Conservation (phyloP, 805 yeast species). For the Metschnikowia kofuensis region DNA sequence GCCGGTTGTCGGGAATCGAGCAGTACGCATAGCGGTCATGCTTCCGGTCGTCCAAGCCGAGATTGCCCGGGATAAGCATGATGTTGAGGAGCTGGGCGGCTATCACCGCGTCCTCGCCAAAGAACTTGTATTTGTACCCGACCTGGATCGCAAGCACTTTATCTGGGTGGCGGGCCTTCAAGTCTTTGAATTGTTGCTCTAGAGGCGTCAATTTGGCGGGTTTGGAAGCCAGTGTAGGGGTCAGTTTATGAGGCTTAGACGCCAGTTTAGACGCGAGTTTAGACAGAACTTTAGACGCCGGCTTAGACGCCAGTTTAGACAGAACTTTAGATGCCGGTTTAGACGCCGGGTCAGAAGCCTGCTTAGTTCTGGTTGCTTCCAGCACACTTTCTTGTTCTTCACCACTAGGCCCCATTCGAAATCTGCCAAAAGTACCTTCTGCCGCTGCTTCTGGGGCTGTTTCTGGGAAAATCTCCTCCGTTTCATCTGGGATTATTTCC, state of each 20-base stretch:
- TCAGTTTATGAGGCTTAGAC: too few relatives aligned
- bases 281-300: too few relatives aligned
- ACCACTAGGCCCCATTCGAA: not conserved
- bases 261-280: too few relatives aligned
- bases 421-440: not conserved
- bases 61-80: constrained; percentile 69
- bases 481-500: not conserved
- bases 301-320: too few relatives aligned
- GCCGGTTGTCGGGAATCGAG: constrained; percentile 74
- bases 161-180: constrained; percentile 60
- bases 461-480: not conserved
- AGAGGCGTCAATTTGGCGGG: constrained; percentile 52
- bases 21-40: constrained; percentile 71
- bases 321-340: too few relatives aligned
- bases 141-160: constrained; percentile 80
- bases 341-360: too few relatives aligned
- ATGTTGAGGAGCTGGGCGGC: constrained; percentile 68
- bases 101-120: constrained; percentile 75
- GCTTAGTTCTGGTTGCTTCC: too few relatives aligned
- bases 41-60: constrained; percentile 48
- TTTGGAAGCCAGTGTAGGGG: too few relatives aligned
- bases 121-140: constrained; percentile 88
- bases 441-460: not conserved
- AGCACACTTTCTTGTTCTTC: too few relatives aligned
- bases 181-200: constrained; percentile 69